Evolutionary conservation across 495 filamentous ascomycete species (phyloP).

Genomic region (Chaetomium tenue): DNA sequence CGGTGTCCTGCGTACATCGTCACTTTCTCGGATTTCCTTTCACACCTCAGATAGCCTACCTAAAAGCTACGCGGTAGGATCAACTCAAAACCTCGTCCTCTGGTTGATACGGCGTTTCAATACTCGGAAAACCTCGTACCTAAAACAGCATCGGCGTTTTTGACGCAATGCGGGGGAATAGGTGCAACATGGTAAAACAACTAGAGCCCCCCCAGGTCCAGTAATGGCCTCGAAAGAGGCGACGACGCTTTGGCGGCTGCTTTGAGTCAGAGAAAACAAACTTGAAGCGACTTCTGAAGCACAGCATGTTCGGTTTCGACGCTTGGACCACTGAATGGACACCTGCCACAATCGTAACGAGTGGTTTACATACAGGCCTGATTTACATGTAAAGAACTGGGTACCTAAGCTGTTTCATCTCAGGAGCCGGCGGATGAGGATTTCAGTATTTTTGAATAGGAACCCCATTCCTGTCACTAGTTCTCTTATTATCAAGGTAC

Average conservation of each 20-base stretch:
- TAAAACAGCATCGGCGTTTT: neutral
- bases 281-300: conserved; percentile 22
- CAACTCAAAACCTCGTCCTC: too few species aligned
- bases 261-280: conserved; percentile 10
- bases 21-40: neutral
- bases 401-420: neutral
- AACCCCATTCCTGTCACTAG: too few species aligned
- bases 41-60: too few species aligned
- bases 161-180: neutral
- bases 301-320: conserved; percentile 14
- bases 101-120: neutral
- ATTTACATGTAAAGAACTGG: too few species aligned
- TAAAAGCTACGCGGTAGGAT: too few species aligned
- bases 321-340: conserved; percentile 7
- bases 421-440: too few species aligned
- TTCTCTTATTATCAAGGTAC: too few species aligned
- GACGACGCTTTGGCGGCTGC: neutral
- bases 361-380: neutral
- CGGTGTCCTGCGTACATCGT: too few species aligned
- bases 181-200: conserved; percentile 11
- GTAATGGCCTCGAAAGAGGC: neutral
- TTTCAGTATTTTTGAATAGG: too few species aligned
- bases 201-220: neutral
- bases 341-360: neutral
- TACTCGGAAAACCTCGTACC: too few species aligned